Conservation (phyloP, 441 rosid species). For the Aleurites moluccanus region DNA sequence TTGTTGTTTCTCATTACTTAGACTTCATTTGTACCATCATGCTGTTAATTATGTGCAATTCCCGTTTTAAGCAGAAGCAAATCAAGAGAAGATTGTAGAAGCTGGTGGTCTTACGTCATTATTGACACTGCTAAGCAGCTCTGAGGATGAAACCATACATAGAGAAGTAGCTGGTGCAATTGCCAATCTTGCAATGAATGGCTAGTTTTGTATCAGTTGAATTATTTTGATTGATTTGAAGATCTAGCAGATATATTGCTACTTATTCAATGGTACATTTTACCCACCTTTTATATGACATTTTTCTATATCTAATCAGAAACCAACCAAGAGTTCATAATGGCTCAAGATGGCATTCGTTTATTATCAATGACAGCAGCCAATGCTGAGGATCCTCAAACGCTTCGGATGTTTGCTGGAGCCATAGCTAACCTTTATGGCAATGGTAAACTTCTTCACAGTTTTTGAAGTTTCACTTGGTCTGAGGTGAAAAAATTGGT, state of each 20-base stretch:
- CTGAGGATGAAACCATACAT: constrained; percentile 88
- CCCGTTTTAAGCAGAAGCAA: constrained; percentile 58
- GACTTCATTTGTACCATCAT: not conserved
- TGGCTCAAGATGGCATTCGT: constrained; percentile 87
- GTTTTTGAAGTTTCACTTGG: not conserved
- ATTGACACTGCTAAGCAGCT: constrained; percentile 73
- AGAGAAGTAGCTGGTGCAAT: constrained; percentile 99
- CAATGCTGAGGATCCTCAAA: constrained; percentile 92
- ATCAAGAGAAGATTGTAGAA: constrained; percentile 97
- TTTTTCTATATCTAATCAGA: constrained; percentile 44
- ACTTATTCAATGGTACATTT: constrained; percentile 1
- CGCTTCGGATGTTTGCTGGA: constrained; percentile 99
- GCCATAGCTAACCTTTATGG: constrained; percentile 99
- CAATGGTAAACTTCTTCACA: constrained; percentile 59
- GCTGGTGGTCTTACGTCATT: constrained; percentile 95
- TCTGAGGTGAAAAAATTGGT: not conserved
- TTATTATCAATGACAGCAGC: constrained; percentile 76
- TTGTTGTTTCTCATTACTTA: not conserved
- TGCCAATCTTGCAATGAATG: constrained; percentile 99
- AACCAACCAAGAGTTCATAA: constrained; percentile 95
- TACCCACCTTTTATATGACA: not conserved
- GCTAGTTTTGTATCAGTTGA: constrained; percentile 33
- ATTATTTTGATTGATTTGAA: not conserved
- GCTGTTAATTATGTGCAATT: constrained; percentile 10
- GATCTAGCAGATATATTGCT: not conserved